Base-by-base conservation (phyloP, 139 green algal species). In the Coelastrella sp. region DNA sequence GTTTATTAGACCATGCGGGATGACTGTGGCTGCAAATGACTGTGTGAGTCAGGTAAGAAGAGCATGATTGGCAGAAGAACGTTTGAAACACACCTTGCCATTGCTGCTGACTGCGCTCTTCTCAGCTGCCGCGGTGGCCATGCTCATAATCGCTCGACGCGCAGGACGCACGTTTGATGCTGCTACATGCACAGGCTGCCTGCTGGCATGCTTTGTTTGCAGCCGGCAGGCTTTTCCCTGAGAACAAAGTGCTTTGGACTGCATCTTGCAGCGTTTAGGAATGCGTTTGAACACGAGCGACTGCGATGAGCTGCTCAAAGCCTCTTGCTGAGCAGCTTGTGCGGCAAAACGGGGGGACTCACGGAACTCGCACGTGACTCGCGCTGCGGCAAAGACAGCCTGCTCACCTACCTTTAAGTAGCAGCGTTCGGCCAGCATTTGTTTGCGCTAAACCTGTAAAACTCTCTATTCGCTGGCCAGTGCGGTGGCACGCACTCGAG, bases 51-150 rank as follows among this genome's bases (percentile, higher is more conserved):
- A 47, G 32, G 32, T 47, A 47, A 47, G 32, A 47, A 47, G 32
- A 47, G 32, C 32, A 47, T 47, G 32, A 47, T 1, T 47, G 32
- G 32, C 32, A 47, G 32, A 47, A 47, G 32, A 47, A 47, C 32
- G 32, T 47, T 47, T 78, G 7, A 16, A 64, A 32, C 82, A 47
- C 83, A 88, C 83, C 83, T 88, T 88, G 66, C 83, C 83, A n/a
- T 80, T 88, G 83, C 54, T 80, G 83, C 68, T 88, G 83, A 71
- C 83, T 66, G 83, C 54, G 19, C 65, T 57, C 7, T 22, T 20
- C 83, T 88, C 83, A 16, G 68, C 0, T 23, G 83, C 83, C n/a
- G 66, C 66, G 10, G 83, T 22, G 5, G 83, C 83, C 83, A 88
- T 88, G 82, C 32, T 73, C n/a, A 74, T 7, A 74, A n/a, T 20